A percentile compares a stretch with the other conserved stretches of the same genome.
Evolutionary conservation across 768 basidiomycete species (phyloP).

Genomic region (Tubosaeta sp.): DNA sequence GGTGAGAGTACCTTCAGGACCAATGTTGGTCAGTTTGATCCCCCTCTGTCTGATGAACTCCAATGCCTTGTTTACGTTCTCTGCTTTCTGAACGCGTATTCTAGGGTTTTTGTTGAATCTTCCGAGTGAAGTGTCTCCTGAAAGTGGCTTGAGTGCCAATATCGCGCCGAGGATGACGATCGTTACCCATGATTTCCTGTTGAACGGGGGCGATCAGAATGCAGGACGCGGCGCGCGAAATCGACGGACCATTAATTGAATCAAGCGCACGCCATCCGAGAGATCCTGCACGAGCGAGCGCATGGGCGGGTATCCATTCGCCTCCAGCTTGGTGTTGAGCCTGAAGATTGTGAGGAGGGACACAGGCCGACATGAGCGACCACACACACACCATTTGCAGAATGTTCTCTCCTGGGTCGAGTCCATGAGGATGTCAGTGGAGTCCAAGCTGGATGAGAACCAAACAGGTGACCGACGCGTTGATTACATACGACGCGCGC

Average conservation of each 20-base stretch:
- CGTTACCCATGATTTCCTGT: constrained; percentile 94
- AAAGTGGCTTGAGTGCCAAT: constrained; percentile 6
- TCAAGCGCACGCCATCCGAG: constrained; percentile 91
- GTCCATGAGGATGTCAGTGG: constrained; percentile 19
- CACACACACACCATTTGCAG: constrained; percentile 72
- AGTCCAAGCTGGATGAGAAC: background rate
- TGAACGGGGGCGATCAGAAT: background rate
- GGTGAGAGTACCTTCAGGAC: constrained; percentile 71
- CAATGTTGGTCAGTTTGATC: constrained; percentile 96
- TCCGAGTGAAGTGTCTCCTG: constrained; percentile 90
- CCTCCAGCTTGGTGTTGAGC: constrained; percentile 94
- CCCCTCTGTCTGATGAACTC: constrained; percentile 93
- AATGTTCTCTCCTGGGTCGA: constrained; percentile 72
- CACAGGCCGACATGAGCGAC: background rate
- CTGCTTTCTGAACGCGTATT: constrained; percentile 94
- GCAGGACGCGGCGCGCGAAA: background rate
- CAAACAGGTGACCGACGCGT: constrained; percentile 10
- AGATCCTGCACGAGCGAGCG: constrained; percentile 84
- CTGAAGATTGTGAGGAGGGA: constrained; percentile 37
- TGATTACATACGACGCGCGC: constrained; percentile 30
- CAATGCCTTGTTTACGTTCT: constrained; percentile 96
- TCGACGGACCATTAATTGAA: constrained; percentile 80
- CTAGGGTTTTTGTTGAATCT: constrained; percentile 86
- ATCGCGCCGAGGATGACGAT: constrained; percentile 1
- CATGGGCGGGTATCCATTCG: constrained; percentile 83